Percentiles rank a stretch among this genome's conserved stretches.
These are phyloP conservation scores for Xylaria bambusicola DNA, from an alignment of 495 filamentous ascomycete genomes.

Conservation along the genomic window DNA sequence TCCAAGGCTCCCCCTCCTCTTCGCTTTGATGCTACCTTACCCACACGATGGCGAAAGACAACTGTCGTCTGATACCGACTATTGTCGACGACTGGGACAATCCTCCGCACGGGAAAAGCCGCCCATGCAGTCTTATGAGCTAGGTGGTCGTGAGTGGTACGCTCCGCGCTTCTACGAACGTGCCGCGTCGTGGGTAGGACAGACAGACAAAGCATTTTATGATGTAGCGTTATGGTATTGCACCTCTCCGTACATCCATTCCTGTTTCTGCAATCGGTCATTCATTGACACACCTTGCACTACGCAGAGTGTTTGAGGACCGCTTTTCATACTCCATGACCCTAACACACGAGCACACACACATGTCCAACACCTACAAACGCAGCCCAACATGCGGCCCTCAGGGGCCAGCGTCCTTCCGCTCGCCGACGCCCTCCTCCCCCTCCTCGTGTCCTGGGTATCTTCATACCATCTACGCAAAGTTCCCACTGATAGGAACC, in stretches of 20 bases:
- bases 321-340: too few relatives aligned
- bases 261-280: not conserved
- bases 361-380: not conserved
- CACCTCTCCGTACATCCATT: too few relatives aligned
- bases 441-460: not conserved
- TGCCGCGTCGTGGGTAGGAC: not conserved
- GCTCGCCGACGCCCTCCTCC: too few relatives aligned
- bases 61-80: slow-evolving; percentile 13
- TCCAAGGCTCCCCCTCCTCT: not conserved
- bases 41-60: slow-evolving; percentile 6
- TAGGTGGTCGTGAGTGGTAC: too few relatives aligned
- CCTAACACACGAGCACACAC: too few relatives aligned
- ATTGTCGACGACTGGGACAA: not conserved
- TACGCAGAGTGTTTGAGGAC: too few relatives aligned
- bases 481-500: too few relatives aligned
- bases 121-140: too few relatives aligned
- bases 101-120: slow-evolving; percentile 7
- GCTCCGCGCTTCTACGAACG: not conserved
- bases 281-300: slow-evolving; percentile 6
- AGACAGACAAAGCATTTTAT: too few relatives aligned
- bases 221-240: too few relatives aligned
- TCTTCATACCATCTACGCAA: not conserved
- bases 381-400: not conserved
- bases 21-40: slow-evolving; percentile 15
- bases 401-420: slow-evolving; percentile 1